Evolutionary conservation across 805 yeast genomes (phyloP).

Genomic region (Kodamaea leandrae): DNA sequence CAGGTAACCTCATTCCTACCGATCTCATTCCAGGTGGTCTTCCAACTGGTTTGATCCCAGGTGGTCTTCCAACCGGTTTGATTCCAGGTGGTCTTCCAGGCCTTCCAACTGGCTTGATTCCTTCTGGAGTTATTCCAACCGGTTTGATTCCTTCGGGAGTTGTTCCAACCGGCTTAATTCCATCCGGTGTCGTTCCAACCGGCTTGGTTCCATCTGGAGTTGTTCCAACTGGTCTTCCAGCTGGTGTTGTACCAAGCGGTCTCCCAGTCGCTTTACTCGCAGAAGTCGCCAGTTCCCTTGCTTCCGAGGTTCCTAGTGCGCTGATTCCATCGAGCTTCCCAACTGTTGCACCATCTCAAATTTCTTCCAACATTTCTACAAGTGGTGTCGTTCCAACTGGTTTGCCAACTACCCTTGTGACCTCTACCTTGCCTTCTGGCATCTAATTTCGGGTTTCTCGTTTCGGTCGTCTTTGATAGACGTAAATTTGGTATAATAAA

Average conservation of each 20-base stretch:
- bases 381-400: background rate
- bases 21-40: constrained; percentile 3
- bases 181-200: background rate
- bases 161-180: constrained; percentile 4
- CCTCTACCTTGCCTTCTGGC: background rate
- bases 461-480: no score
- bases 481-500: no score
- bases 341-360: background rate
- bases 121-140: constrained; percentile 2
- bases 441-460: background rate
- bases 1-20: constrained; percentile 2
- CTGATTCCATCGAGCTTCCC: background rate
- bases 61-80: background rate
- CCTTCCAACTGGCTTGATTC: constrained; percentile 1
- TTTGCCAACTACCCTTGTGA: background rate
- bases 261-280: no score
- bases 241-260: no score
- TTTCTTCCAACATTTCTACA: no score
- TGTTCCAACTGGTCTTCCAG: no score
- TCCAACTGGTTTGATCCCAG: constrained; percentile 1
- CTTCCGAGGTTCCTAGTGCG: constrained; percentile 5
- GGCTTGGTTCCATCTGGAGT: no score
- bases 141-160: background rate
- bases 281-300: no score
- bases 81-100: constrained; percentile 4